Percentiles rank a stretch among this genome's conserved stretches.
These are phyloP conservation scores for Pichia sp. DNA, from an alignment of 1,139 yeast genomes.

Conservation along the genomic window DNA sequence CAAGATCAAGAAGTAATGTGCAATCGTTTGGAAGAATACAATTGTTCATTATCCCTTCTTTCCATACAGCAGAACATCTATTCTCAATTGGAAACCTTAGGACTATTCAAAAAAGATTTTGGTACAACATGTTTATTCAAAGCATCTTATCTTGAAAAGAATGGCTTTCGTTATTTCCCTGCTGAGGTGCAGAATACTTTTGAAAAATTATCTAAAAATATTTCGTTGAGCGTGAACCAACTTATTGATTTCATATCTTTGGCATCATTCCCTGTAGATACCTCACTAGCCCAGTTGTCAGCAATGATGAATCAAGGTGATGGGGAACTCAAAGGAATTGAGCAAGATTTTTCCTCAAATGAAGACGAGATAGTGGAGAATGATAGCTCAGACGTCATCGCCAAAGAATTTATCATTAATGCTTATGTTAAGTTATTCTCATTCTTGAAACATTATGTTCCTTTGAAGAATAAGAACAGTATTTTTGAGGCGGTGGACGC, in stretches of 20 bases:
- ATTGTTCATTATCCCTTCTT: background rate
- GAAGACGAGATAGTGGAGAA: too few species aligned
- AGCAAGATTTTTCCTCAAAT: too few species aligned
- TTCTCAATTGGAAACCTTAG: background rate
- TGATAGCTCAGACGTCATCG: too few species aligned
- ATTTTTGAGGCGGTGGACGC: background rate
- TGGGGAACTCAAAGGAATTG: too few species aligned
- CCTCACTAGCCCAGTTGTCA: background rate
- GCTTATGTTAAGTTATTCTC: too few species aligned
- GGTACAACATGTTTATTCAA: background rate
- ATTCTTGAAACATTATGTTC: background rate
- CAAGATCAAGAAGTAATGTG: background rate
- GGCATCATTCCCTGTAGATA: background rate
- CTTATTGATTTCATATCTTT: slow-evolving; percentile 6
- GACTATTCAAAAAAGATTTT: background rate
- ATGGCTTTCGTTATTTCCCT: background rate
- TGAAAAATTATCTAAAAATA: background rate
- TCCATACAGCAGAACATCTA: slow-evolving; percentile 7
- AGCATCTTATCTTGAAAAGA: background rate
- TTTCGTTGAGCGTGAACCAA: background rate
- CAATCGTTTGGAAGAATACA: background rate
- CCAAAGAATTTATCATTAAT: too few species aligned
- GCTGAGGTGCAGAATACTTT: background rate
- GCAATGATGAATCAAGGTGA: background rate
- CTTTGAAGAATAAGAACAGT: background rate